Evolutionary conservation across 176 grass and related monocot genomes (phyloP).

Genomic region (maize (Zea mays)): DNA sequence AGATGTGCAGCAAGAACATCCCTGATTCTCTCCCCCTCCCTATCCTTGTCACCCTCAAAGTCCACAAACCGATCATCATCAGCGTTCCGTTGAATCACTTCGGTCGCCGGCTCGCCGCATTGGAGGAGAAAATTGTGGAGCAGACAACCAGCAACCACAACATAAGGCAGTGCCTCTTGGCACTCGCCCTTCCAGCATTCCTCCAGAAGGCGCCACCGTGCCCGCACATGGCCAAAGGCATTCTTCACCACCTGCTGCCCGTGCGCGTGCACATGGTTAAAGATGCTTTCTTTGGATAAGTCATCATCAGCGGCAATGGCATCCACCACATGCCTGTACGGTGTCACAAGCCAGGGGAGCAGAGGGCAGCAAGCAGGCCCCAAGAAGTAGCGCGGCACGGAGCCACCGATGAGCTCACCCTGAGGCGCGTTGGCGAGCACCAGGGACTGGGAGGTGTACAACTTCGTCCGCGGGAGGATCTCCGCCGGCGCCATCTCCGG

Average conservation of each 20-base stretch:
- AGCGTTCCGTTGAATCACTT: slow-evolving; percentile 15
- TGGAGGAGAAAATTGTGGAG: slow-evolving; percentile 88
- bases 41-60: slow-evolving; percentile 69
- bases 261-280: slow-evolving; percentile 77
- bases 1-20: slow-evolving; percentile 75
- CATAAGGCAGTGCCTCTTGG: slow-evolving; percentile 75
- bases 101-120: slow-evolving; percentile 50
- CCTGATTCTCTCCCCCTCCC: slow-evolving; percentile 70
- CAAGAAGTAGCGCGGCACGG: slow-evolving; percentile 64
- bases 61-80: slow-evolving; percentile 48
- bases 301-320: background rate
- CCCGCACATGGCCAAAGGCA: slow-evolving; percentile 59
- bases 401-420: slow-evolving; percentile 58
- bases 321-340: slow-evolving; percentile 34
- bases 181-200: slow-evolving; percentile 81
- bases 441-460: slow-evolving; percentile 44
- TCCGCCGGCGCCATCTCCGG: slow-evolving; percentile 47
- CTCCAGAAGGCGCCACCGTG: slow-evolving; percentile 73
- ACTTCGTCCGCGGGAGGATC: slow-evolving; percentile 64
- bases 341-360: slow-evolving; percentile 83
- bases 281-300: slow-evolving; percentile 59
- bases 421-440: slow-evolving; percentile 61
- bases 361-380: slow-evolving; percentile 71
- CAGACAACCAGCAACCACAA: slow-evolving; percentile 65
- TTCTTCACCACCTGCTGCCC: slow-evolving; percentile 55